Conservation (phyloP, 2,329 filamentous ascomycete genomes). For the Apiospora malaysiana region DNA sequence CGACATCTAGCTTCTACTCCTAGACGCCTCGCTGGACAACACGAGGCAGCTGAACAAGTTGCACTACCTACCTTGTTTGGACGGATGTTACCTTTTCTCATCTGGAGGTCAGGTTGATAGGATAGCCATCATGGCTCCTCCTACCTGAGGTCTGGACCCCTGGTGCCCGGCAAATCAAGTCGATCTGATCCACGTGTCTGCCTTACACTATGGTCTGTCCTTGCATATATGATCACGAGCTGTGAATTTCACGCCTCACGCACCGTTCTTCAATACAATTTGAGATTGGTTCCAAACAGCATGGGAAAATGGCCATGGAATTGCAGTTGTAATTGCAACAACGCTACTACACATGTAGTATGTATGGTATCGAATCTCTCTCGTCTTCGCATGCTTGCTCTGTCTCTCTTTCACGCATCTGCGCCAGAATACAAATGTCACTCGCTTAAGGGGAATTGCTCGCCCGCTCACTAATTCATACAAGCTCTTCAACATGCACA, state of each 20-base stretch:
- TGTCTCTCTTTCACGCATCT: background rate
- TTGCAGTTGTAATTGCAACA: background rate
- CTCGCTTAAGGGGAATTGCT: background rate
- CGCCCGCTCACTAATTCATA: background rate
- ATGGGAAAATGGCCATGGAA: background rate
- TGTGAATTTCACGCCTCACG: too few relatives aligned
- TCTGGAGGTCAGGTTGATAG: background rate
- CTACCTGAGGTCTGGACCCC: background rate
- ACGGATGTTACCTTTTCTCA: background rate
- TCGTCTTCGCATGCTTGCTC: background rate
- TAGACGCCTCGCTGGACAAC: background rate
- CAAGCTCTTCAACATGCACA: background rate
- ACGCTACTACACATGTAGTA: background rate
- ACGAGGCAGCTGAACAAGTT: background rate
- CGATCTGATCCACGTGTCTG: background rate
- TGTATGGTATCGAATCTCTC: background rate
- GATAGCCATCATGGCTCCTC: background rate
- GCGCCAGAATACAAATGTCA: background rate
- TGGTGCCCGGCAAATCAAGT: background rate
- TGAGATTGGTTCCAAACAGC: background rate
- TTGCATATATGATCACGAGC: background rate
- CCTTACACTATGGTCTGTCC: background rate
- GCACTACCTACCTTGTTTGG: background rate
- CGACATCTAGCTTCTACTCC: background rate
- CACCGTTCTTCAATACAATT: background rate